phyloP scores from a whole-genome alignment of 306 rosid genomes.

The Cicer cuneatum region DNA sequence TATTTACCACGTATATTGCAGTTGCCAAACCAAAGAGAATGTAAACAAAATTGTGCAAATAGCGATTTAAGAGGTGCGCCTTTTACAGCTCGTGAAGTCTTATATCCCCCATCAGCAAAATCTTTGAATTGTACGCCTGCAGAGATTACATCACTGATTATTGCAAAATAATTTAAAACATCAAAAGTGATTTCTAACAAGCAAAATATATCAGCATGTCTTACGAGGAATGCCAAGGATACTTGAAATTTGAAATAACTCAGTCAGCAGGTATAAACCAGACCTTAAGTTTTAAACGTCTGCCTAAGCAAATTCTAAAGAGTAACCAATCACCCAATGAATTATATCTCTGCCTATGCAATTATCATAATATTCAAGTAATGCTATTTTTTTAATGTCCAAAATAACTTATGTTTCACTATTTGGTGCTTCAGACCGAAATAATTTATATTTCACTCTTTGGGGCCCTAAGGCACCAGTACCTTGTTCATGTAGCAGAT shows the following conservation, averaged over 20 bases:
- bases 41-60: conserved; percentile 88
- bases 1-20: conserved; percentile 89
- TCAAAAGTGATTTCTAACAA: conserved; percentile 30
- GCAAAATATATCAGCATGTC: conserved; percentile 31
- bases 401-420: conserved; percentile 12
- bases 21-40: conserved; percentile 92
- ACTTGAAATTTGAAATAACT: conserved; percentile 22
- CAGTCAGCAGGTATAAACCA: conserved; percentile 23
- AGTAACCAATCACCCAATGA: conserved; percentile 28
- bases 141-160: conserved; percentile 36
- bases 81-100: conserved; percentile 75
- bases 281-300: conserved; percentile 14
- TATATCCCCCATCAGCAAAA: conserved; percentile 58
- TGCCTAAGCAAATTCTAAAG: conserved; percentile 9
- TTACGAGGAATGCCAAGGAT: conserved; percentile 17
- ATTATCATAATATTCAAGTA: conserved; percentile 22
- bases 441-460: conserved; percentile 9
- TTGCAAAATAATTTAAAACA: conserved; percentile 28
- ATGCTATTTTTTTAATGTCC: conserved; percentile 11
- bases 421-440: conserved; percentile 4
- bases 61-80: conserved; percentile 87
- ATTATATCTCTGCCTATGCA: conserved; percentile 19
- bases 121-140: conserved; percentile 59
- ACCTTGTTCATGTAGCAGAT: conserved; percentile 20
- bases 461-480: conserved; percentile 9